Conservation (phyloP, 1,284 basidiomycete genomes). For the Ganoderma sinense region DNA sequence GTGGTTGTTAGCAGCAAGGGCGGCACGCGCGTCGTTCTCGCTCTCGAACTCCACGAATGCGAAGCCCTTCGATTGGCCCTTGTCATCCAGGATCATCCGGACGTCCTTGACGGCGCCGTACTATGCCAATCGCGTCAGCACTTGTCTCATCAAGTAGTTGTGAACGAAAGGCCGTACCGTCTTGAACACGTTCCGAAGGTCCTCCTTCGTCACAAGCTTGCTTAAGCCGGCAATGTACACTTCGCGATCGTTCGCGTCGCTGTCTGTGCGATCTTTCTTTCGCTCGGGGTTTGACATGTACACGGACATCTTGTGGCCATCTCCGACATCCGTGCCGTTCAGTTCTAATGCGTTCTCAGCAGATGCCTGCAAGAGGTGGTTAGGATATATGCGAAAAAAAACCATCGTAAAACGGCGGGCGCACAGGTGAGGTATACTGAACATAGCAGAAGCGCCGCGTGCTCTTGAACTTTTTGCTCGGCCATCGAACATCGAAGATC, state of each 20-base stretch:
- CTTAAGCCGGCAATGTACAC: slow-evolving; percentile 87
- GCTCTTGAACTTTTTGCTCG: slow-evolving; percentile 94
- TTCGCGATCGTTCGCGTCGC: slow-evolving; percentile 82
- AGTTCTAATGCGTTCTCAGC: slow-evolving; percentile 84
- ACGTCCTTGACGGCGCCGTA: slow-evolving; percentile 86
- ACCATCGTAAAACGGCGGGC: no score
- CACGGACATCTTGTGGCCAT: slow-evolving; percentile 76
- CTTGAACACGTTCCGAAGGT: slow-evolving; percentile 80
- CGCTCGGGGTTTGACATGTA: slow-evolving; percentile 91
- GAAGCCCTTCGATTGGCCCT: slow-evolving; percentile 83
- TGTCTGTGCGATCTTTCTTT: slow-evolving; percentile 89
- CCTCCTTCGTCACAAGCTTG: slow-evolving; percentile 75
- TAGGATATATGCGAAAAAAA: neutral
- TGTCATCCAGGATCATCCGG: slow-evolving; percentile 77
- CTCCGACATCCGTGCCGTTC: slow-evolving; percentile 78
- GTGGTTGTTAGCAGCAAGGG: slow-evolving; percentile 83
- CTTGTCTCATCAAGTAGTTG: slow-evolving; percentile 3
- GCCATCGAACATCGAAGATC: slow-evolving; percentile 97
- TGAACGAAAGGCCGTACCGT: slow-evolving; percentile 53
- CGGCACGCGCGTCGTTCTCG: slow-evolving; percentile 77
- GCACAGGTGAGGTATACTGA: slow-evolving; percentile 85
- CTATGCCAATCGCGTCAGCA: slow-evolving; percentile 46
- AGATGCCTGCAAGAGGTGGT: slow-evolving; percentile 53
- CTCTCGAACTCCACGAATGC: slow-evolving; percentile 93
- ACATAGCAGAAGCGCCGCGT: slow-evolving; percentile 95